Percentiles rank a stretch among this genome's conserved stretches.
Evolutionary conservation across 2,329 filamentous ascomycete genomes (phyloP).

Genomic region (Penicillium sp.): DNA sequence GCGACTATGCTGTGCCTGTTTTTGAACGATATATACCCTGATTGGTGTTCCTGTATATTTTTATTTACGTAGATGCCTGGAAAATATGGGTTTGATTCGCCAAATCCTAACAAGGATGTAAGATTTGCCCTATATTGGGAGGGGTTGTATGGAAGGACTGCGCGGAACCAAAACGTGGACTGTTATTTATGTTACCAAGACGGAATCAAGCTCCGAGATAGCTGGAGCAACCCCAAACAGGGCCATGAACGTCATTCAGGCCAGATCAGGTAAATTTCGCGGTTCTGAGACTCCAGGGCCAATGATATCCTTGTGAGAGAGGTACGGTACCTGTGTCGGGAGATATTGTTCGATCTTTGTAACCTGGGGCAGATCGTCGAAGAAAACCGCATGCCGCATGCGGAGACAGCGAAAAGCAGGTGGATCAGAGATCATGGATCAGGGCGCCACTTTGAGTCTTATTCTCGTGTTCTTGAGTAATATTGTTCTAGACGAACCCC

Average conservation of each 20-base stretch:
- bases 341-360: too few species aligned
- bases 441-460: background rate
- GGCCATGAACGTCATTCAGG: too few species aligned
- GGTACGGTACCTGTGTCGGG: too few species aligned
- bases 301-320: too few species aligned
- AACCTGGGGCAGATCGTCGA: too few species aligned
- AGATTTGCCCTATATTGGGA: background rate
- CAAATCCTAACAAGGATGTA: background rate
- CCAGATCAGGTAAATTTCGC: too few species aligned
- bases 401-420: background rate
- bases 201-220: conserved; percentile 1
- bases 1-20: conserved; percentile 10
- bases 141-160: background rate
- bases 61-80: background rate
- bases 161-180: background rate
- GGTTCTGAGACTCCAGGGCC: too few species aligned
- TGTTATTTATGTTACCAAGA: background rate
- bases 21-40: background rate
- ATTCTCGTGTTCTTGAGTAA: background rate
- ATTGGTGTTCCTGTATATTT: background rate
- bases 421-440: background rate
- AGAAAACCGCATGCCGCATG: too few species aligned
- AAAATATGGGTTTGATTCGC: background rate
- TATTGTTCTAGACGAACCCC: background rate
- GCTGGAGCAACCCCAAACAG: background rate